A percentile compares a stretch with the other conserved stretches of the same genome.
Conservation (phyloP, 176 grass and related monocot species). For the Metroxylon sagu region DNA sequence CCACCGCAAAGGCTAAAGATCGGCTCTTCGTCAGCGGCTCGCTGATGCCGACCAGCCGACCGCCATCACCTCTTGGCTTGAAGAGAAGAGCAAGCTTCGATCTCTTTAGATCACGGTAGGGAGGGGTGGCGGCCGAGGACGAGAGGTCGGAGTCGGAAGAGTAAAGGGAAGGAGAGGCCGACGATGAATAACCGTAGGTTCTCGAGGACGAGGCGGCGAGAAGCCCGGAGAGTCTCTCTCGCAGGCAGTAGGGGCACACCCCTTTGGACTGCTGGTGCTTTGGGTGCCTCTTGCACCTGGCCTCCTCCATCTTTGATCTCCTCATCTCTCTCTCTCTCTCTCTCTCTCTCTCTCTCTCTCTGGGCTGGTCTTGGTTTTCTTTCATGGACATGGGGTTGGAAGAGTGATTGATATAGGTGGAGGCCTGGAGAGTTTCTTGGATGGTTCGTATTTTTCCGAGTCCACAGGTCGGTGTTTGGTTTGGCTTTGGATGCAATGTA, state of each 20-base stretch:
- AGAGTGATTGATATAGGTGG: too few relatives aligned
- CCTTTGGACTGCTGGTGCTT: slow-evolving; percentile 6
- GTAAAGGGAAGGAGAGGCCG: slow-evolving; percentile 27
- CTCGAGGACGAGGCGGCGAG: slow-evolving; percentile 21
- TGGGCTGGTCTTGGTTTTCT: too few relatives aligned
- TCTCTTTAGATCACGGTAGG: slow-evolving; percentile 9
- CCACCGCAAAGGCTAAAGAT: slow-evolving; percentile 24
- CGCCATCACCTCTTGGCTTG: slow-evolving; percentile 8
- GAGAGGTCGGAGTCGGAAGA: slow-evolving; percentile 24
- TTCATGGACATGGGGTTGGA: too few relatives aligned
- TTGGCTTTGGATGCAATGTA: too few relatives aligned
- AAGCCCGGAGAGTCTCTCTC: slow-evolving; percentile 12
- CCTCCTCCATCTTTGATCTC: not conserved
- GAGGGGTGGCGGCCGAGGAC: slow-evolving; percentile 32
- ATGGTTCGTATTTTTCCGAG: too few relatives aligned
- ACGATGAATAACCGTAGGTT: slow-evolving; percentile 1
- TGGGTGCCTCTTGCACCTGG: slow-evolving; percentile 7
- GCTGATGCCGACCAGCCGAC: too few relatives aligned
- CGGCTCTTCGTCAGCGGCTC: slow-evolving; percentile 28
- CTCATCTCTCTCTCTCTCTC: not conserved
- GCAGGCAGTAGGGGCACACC: slow-evolving; percentile 1
- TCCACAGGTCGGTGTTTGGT: too few relatives aligned
- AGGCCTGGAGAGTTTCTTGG: too few relatives aligned
- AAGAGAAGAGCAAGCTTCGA: slow-evolving; percentile 10
- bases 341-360: too few relatives aligned